Conservation (phyloP, 192 early-diverging fungal species). For the Coemansia sp. region DNA sequence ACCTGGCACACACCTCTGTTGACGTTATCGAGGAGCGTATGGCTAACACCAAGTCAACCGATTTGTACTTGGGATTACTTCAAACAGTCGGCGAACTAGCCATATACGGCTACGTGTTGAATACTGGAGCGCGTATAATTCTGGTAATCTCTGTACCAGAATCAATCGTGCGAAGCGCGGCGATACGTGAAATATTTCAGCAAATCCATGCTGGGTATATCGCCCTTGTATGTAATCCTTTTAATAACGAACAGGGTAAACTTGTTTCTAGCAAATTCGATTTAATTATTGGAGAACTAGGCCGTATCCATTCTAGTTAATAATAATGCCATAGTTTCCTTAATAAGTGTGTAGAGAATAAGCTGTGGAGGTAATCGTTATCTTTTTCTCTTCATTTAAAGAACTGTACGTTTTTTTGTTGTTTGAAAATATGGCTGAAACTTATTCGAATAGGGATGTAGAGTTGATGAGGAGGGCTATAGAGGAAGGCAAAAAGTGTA, state of each 20-base stretch:
- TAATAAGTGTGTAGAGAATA: too few species aligned
- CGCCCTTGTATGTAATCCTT: slow-evolving; percentile 82
- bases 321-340: slow-evolving; percentile 5
- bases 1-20: slow-evolving; percentile 87
- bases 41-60: slow-evolving; percentile 59
- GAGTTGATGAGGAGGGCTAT: slow-evolving; percentile 81
- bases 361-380: background rate
- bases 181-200: slow-evolving; percentile 67
- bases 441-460: slow-evolving; percentile 45
- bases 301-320: background rate
- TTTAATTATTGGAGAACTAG: slow-evolving; percentile 4
- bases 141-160: slow-evolving; percentile 74
- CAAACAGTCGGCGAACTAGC: slow-evolving; percentile 89
- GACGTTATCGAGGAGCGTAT: slow-evolving; percentile 80
- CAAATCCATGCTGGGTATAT: slow-evolving; percentile 86
- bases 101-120: slow-evolving; percentile 89
- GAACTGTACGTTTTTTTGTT: too few species aligned
- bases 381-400: background rate
- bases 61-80: slow-evolving; percentile 86
- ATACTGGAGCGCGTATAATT: slow-evolving; percentile 80
- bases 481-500: slow-evolving; percentile 69
- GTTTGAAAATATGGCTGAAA: background rate
- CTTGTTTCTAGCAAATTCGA: slow-evolving; percentile 11
- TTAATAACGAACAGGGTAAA: slow-evolving; percentile 66
- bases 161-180: slow-evolving; percentile 78